Base-by-base conservation (phyloP, 1,284 basidiomycete genomes). In the Thelephora terrestris region DNA sequence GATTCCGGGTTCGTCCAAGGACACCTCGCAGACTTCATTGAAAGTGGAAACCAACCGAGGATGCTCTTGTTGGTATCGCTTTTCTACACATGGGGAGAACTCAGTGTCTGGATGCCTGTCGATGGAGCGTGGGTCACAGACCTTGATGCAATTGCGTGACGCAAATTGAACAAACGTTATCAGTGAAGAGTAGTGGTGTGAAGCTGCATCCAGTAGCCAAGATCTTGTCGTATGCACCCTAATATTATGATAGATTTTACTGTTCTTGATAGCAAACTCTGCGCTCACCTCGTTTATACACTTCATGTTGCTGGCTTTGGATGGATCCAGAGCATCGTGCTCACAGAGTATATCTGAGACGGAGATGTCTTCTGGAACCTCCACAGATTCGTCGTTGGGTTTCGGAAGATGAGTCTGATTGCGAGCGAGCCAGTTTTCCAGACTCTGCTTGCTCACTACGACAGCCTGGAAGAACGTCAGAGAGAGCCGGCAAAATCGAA, bases 41-140 rank as follows among this genome's bases (percentile, higher is more conserved):
- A 87, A 80, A 44, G 69, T 63, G n/a, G 64, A 61, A 1, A 84
- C 78, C 14, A 72, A 57, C 47, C 65, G 70, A 25, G 80, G 78
- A 62, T 90, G 87, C 53, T 81, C 69, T 9, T 74, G 65, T 51
- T 74, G 71, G 62, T 90, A 90, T 21, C 82, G 61, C 51, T 72
- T 74, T 57, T 85, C 87, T 90, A 53, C 29, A 38, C 32, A 23
- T 44, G 48, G 40, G 51, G 47, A 40, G 27, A 55, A 47, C 18
- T 24, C 52, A 46, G 52, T 51, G 17, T 40, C 17, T 17, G 47
- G 6, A 23, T 25, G 21, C 20, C 36, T 20, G 17, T 5, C 38
- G 38, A 7, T 29, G 40, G 18, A n/a, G 14, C n/a, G 20, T 42
- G 21, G 39, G 25, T 25, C n/a, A 55, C 62, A 47, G 56, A 82